Conservation (phyloP, 352 stramenopile species). For the Phytophthora pistaciae region DNA sequence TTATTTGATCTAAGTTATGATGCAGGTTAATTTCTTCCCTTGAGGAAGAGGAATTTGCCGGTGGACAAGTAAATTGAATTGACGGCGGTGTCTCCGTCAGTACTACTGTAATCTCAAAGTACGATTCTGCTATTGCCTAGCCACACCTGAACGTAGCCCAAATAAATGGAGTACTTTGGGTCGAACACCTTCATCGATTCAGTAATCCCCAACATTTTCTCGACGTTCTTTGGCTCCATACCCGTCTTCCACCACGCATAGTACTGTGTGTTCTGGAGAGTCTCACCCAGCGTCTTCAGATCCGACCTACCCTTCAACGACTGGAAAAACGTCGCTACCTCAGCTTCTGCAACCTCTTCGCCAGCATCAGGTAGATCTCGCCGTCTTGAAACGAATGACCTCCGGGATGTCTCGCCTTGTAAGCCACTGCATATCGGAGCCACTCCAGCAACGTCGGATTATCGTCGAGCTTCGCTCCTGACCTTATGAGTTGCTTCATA, state of each 20-base stretch:
- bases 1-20: too few species aligned
- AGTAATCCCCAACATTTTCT: not conserved
- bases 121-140: not conserved
- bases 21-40: too few species aligned
- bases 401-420: not conserved
- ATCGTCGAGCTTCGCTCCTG: not conserved
- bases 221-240: not conserved
- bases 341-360: not conserved
- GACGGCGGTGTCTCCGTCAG: too few species aligned
- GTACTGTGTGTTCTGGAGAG: conserved; percentile 6
- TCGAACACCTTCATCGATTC: not conserved
- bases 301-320: not conserved
- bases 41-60: too few species aligned
- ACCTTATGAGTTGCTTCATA: not conserved
- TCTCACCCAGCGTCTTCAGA: conserved; percentile 12
- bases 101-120: too few species aligned
- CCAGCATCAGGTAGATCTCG: conserved; percentile 7
- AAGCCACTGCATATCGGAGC: conserved; percentile 8
- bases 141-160: not conserved
- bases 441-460: conserved; percentile 10
- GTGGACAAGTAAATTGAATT: too few species aligned
- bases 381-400: not conserved
- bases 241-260: not conserved
- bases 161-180: not conserved
- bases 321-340: conserved; percentile 7